A percentile compares a stretch with the other conserved stretches of the same genome.
phyloP scores from a whole-genome alignment of 2,329 filamentous ascomycete genomes.

The Pseudocercospora musae region DNA sequence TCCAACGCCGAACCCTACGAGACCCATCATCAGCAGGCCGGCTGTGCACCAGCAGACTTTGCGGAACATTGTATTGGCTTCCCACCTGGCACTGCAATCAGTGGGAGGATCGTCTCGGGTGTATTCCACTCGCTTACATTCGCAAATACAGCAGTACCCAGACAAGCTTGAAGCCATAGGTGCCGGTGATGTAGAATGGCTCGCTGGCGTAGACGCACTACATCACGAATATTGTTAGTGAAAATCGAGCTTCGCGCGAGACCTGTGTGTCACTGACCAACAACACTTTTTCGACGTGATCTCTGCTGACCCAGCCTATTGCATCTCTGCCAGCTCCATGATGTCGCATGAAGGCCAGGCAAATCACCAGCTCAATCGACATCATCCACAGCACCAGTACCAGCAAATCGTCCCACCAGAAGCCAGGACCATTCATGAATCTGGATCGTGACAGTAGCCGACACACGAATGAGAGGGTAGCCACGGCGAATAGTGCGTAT shows the following conservation, averaged over 20 bases:
- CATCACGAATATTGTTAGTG: not conserved
- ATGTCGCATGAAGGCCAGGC: not conserved
- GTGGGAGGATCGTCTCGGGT: not conserved
- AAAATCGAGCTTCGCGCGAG: not conserved
- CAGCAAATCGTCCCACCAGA: conserved; percentile 18
- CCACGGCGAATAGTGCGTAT: conserved; percentile 6
- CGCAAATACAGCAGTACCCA: conserved; percentile 16
- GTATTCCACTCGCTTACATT: not conserved
- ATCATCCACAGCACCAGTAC: conserved; percentile 4
- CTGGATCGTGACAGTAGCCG: conserved; percentile 10
- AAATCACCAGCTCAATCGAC: conserved; percentile 5
- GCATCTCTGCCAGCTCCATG: conserved; percentile 10
- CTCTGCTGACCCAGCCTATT: conserved; percentile 1
- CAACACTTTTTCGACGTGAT: conserved; percentile 3
- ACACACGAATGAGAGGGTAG: conserved; percentile 3
- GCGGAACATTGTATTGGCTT: conserved; percentile 17
- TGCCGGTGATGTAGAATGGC: conserved; percentile 15
- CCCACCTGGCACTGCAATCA: conserved; percentile 7
- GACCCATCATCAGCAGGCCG: not conserved
- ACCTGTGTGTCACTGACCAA: not conserved
- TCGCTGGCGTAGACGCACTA: conserved; percentile 14
- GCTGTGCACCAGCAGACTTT: conserved; percentile 13
- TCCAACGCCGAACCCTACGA: conserved; percentile 6
- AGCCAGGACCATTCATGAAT: conserved; percentile 12
- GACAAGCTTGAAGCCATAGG: conserved; percentile 10